Conservation (phyloP, 352 stramenopile species). For the Globisporangium splendens region DNA sequence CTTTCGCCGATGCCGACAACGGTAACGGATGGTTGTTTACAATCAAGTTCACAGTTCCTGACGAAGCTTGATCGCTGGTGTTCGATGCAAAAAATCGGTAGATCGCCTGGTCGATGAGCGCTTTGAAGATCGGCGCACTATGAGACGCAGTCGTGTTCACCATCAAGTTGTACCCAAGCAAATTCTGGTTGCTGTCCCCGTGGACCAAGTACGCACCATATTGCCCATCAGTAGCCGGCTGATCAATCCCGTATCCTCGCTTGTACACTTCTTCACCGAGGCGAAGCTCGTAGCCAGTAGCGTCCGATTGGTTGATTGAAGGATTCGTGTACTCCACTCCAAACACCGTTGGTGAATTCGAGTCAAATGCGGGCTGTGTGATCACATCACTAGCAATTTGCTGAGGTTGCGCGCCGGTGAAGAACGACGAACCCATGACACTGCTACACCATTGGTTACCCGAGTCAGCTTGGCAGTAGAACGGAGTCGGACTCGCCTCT, state of each 20-base stretch:
- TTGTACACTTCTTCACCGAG: conserved; percentile 12
- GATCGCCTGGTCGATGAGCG: conserved; percentile 18
- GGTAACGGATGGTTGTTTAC: conserved; percentile 55
- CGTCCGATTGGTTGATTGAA: conserved; percentile 15
- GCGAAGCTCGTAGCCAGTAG: conserved; percentile 16
- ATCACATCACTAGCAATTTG: no score
- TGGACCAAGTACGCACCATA: conserved; percentile 39
- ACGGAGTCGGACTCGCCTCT: no score
- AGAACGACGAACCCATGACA: no score
- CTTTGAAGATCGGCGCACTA: conserved; percentile 42
- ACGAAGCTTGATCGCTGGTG: no score
- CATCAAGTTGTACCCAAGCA: conserved; percentile 43
- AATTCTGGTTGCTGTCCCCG: conserved; percentile 13
- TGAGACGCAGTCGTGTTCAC: conserved; percentile 51
- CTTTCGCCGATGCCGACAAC: conserved; percentile 33
- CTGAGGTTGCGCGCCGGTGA: no score
- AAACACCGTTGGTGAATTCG: not conserved
- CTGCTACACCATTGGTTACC: no score
- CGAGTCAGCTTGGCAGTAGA: no score
- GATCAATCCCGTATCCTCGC: not conserved
- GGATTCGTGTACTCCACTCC: conserved; percentile 12
- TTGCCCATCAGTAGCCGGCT: conserved; percentile 6
- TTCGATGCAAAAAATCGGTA: no score
- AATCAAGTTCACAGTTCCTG: conserved; percentile 18
- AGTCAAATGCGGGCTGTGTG: not conserved